Base-by-base conservation (phyloP, 371 early-diverging fungal species). In the Smittium mucronatum region DNA sequence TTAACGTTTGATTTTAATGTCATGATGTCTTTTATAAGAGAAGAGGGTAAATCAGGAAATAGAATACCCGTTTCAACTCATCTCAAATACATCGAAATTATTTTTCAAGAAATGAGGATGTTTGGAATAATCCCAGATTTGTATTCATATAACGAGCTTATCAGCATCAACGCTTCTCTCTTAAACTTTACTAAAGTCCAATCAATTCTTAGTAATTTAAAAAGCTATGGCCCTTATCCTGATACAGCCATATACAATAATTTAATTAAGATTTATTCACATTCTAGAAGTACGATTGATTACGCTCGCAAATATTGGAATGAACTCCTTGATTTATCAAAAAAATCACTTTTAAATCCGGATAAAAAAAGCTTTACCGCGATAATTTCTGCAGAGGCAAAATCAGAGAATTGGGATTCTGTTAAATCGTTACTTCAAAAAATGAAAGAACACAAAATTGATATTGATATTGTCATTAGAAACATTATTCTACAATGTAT, bases 111-210 rank as follows among this genome's bases (percentile, higher is more conserved):
- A 28, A 65, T n/a, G 65, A n/a, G 5, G n/a, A 5, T 2, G 29
- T 5, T 25, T 1, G 74, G 73, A 0, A 61, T 72, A 0, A 63
- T 8, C 17, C 71, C 75, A 17, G 78, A 78, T 57, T 67, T 57
- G 61, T 72, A 76, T 35, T 72, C 78, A 5, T 78, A 70, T 59
- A 75, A 78, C 63, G 78, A 78, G 68, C 67, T 78, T 36, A 73
- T 78, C 33, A 71, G 73, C 17, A 67, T 78, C 2, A 74, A 78
- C 58, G 76, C 71, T 17, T 64, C 63, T n/a, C 64, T 78, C 36
- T 34, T 72, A 60, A 73, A 74, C 36, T 71, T 75, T 71, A 36
- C 35, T 25, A 64, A 73, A 1, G 78, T 78, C 2, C 68, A 71
- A 26, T 64, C 63, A 2, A 74, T 73, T 69, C 36, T 78, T 0